Evolutionary conservation across 164 flowering plant species (phyloP).

Genomic region (Euptelea pleiosperma): DNA sequence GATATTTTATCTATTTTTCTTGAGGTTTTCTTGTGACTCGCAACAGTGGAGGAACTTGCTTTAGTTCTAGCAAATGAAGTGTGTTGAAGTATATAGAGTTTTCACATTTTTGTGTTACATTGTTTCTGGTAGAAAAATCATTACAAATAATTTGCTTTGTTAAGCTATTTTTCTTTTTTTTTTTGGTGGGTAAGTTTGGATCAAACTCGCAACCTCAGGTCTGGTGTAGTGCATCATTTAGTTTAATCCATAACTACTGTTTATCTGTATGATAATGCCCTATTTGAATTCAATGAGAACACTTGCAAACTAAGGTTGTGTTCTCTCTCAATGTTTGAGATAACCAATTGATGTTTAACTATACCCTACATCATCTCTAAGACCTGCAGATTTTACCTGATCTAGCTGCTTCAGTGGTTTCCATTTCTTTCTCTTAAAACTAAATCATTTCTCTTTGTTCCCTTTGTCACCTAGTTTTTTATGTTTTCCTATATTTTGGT

Average conservation of each 20-base stretch:
- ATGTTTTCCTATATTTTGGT: constrained; percentile 3
- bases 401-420: not conserved
- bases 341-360: not conserved
- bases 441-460: not conserved
- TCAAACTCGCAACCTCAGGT: not conserved
- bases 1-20: not conserved
- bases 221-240: not conserved
- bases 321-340: not conserved
- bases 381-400: not conserved
- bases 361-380: not conserved
- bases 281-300: too few species aligned
- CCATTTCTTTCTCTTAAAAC: not conserved
- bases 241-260: not conserved
- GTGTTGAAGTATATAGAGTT: too few species aligned
- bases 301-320: not conserved
- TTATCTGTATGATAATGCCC: not conserved
- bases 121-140: too few species aligned
- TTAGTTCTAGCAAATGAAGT: too few species aligned
- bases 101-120: too few species aligned
- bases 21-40: not conserved
- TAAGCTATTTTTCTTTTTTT: too few species aligned
- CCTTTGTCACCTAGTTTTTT: not conserved
- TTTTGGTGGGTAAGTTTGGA: not conserved
- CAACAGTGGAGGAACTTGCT: too few species aligned
- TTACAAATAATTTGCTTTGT: too few species aligned